Evolutionary conservation across 106 monocot species (phyloP).

Genomic region (Dactylorhiza incarnata): DNA sequence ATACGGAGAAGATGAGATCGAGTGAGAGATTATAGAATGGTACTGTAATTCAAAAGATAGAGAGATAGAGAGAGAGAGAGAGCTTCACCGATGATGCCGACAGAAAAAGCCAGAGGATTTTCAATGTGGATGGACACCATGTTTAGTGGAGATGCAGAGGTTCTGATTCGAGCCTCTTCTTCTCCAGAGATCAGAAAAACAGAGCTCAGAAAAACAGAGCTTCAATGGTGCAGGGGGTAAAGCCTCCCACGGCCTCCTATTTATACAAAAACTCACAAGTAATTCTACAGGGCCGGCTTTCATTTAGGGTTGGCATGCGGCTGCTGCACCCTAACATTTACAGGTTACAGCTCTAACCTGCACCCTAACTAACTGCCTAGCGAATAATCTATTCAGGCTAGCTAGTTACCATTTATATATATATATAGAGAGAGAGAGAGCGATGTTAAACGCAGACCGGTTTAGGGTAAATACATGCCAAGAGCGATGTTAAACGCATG

Average conservation of each 20-base stretch:
- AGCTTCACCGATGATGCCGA: conserved; percentile 24
- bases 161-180: neutral
- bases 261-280: neutral
- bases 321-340: no score
- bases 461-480: no score
- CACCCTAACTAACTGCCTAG: no score
- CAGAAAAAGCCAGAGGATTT: conserved; percentile 19
- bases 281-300: neutral
- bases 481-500: no score
- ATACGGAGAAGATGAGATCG: neutral
- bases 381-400: no score
- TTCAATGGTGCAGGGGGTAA: neutral
- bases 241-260: neutral
- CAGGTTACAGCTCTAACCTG: no score
- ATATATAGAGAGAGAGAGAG: no score
- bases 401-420: no score
- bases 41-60: neutral
- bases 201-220: neutral
- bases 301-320: no score
- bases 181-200: neutral
- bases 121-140: conserved; percentile 37
- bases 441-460: no score
- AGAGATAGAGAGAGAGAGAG: conserved; percentile 8
- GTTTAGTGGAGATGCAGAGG: neutral
- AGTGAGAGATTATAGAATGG: neutral